phyloP scores from a whole-genome alignment of 345 rosid genomes.

The Eucalyptus regnans region DNA sequence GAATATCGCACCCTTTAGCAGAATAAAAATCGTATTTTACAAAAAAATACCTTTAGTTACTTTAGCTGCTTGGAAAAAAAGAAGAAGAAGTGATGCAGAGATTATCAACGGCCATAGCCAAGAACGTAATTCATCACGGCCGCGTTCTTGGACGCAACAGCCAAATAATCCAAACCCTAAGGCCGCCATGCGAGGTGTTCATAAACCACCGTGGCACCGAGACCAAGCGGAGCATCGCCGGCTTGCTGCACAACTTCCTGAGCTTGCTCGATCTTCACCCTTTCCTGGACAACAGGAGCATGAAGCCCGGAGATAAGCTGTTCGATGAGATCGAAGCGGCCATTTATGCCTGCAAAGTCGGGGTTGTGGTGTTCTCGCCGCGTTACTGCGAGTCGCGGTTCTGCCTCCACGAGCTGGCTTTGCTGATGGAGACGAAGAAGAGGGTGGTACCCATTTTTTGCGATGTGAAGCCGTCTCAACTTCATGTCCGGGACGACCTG shows the following conservation, averaged over 20 bases:
- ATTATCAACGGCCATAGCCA: background rate
- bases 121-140: background rate
- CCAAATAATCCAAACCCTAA: background rate
- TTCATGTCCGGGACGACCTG: conserved; percentile 25
- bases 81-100: conserved; percentile 35
- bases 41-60: background rate
- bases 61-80: background rate
- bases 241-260: conserved; percentile 49
- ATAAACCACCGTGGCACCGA: conserved; percentile 76
- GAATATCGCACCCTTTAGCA: background rate
- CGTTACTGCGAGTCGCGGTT: conserved; percentile 56
- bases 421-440: conserved; percentile 57
- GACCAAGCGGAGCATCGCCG: conserved; percentile 62
- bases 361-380: conserved; percentile 73
- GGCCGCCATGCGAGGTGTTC: conserved; percentile 47
- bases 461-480: conserved; percentile 73
- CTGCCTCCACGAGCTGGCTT: conserved; percentile 73
- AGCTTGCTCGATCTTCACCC: conserved; percentile 19
- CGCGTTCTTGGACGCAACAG: background rate
- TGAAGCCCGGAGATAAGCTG: conserved; percentile 73
- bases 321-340: conserved; percentile 42
- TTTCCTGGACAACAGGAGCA: conserved; percentile 65
- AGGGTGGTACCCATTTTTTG: conserved; percentile 68
- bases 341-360: conserved; percentile 39
- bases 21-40: background rate